Evolutionary conservation across 2,329 filamentous ascomycete genomes (phyloP).

Genomic region (Fusarium anthophilum): DNA sequence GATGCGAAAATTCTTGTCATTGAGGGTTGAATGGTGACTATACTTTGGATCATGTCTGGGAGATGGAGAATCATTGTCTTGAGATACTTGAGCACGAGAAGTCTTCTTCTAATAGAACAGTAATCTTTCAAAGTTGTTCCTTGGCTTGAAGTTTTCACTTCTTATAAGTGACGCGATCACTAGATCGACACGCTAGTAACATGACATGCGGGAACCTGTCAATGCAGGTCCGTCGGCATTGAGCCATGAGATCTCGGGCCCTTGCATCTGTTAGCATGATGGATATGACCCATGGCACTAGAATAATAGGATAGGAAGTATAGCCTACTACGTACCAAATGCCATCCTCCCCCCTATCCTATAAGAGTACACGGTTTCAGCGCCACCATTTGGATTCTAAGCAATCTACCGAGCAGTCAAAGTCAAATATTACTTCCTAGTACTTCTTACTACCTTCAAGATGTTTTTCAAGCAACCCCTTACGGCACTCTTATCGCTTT

Average conservation of each 20-base stretch:
- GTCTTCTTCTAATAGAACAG: fast-evolving
- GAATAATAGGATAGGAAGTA: neutral
- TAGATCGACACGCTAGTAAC: neutral
- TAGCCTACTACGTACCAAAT: neutral
- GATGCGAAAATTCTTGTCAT: neutral
- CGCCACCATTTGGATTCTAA: neutral
- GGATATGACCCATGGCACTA: neutral
- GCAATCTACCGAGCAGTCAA: neutral
- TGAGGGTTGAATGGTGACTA: neutral
- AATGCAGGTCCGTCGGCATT: neutral
- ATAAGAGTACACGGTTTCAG: neutral
- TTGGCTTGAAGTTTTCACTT: neutral
- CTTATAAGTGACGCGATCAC: neutral
- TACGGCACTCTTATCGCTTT: neutral
- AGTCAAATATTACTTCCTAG: neutral
- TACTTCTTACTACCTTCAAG: neutral
- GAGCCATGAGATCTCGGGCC: neutral
- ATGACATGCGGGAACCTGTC: neutral
- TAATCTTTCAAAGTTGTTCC: no score
- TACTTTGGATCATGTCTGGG: neutral
- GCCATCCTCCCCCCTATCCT: neutral
- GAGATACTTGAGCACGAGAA: neutral
- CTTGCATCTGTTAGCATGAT: neutral
- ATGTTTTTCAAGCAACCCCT: conserved; percentile 5
- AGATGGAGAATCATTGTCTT: neutral